Base-by-base conservation (phyloP, 2,329 filamentous ascomycete genomes). In the Penicillium digitatum region DNA sequence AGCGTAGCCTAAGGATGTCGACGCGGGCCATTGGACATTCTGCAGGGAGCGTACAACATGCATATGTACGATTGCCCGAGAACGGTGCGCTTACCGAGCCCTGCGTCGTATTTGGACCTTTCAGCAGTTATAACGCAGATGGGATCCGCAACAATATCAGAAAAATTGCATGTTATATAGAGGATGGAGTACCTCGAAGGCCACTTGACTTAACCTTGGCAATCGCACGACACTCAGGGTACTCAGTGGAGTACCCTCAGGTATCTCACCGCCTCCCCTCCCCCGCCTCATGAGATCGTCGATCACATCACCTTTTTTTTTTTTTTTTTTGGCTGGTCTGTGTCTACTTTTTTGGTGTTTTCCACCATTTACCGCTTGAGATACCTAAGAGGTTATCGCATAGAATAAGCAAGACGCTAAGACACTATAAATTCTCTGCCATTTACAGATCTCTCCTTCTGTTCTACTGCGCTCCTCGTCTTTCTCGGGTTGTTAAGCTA, bases 271-370 rank as follows among this genome's bases (percentile, higher is more conserved):
- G 46, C 47, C 44, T 31, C 43, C 55, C 46, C 40, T 29, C 46
- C 46, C 24, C 53, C 49, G 43, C 48, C 53, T 46, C 48, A 53
- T 58, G 55, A 37, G 29, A 35, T 48, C 47, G 56, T 42, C 53
- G 42, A 55, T 47, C 42, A 35, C 43, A 24, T 49, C 18, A 14
- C 12, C 52, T 45, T 55, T 48, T 35, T 43, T 24, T 53, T 45
- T 55, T 48, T 35, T 43, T 24, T 53, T 20, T 44, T 27, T 27
- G 26, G 9, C 27, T 1, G 39, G n/a, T n/a, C n/a, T 32, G n/a
- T 16, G 6, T 12, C 32, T 35, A 24, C 14, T 31, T 18, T 18
- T 34, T 24, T 29, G 12, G 32, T 14, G 11, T 5, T 26, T 20
- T 31, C 27, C 22, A 26, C 22, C 9, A 12, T 40, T 31, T n/a